Base-by-base conservation (phyloP, 345 rosid species). In the Rhodomyrtus tomentosa region DNA sequence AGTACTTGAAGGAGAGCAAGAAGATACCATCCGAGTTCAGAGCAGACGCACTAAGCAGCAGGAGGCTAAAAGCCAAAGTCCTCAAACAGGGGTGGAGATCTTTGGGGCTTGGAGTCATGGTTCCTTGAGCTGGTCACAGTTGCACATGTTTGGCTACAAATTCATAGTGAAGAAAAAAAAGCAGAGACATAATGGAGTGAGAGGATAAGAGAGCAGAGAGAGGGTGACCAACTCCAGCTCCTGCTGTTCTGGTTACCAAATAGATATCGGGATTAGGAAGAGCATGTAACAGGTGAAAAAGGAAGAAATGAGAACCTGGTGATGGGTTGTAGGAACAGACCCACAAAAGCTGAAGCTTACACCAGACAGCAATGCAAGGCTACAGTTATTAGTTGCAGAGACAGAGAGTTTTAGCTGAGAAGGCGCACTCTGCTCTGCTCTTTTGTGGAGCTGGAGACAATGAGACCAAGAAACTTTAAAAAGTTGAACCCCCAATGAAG, bases 241-340 rank as follows among this genome's bases (percentile, higher is more conserved):
- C 40, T 86, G 92, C 88, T 92, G 95, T 92, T 92, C 88, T 80
- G 95, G 92, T 93, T 80, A 94, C 92, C 96, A 86, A 93, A 95
- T 84, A 89, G 84, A 80, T 55, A 80, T 79, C 84, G 79, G 83
- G 85, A 81, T 81, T n/a, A 81, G 83, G 40, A 0, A 48, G 55
- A 54, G n/a, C 83, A 81, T 27, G 55, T 18, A 51, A 81, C 55
- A 81, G 42, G 56, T 81, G 3, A 36, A 68, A 68, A 36, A 36
- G 45, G 25, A 4, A 29, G 32, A 55, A 16, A 38, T 7, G 76
- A 36, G 45, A 68, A 5, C 79, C 25, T 4, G 74, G 74, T 1
- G 42, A 32, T 62, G 74, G 42, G 74, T 32, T 59, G 4, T 32
- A 32, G 20, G 74, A 62, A 32, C 74, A 62, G 42, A 32, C 74